These are phyloP conservation scores for Anethum foeniculum DNA, from an alignment of 140 eudicot species.

Conservation along the genomic window DNA sequence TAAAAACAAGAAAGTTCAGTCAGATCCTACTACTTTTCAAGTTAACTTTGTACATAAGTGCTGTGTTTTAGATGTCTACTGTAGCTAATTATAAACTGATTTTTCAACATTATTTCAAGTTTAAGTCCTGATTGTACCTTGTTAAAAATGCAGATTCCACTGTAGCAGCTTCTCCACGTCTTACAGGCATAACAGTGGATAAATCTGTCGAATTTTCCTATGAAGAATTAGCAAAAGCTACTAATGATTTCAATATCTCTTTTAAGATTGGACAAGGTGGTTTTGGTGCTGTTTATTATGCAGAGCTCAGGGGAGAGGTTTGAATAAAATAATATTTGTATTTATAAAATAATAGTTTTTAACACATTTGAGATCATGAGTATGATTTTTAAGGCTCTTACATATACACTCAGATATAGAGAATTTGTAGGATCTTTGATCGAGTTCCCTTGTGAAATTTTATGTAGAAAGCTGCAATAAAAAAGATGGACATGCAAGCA, in stretches of 20 bases:
- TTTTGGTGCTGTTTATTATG: conserved; percentile 93
- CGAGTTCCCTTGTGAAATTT: neutral
- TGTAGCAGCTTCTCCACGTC: conserved; percentile 45
- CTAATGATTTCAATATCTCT: conserved; percentile 74
- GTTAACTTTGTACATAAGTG: neutral
- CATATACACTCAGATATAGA: neutral
- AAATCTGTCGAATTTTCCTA: conserved; percentile 93
- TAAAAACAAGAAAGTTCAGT: neutral
- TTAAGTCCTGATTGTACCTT: conserved; percentile 26
- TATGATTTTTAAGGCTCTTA: neutral
- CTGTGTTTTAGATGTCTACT: neutral
- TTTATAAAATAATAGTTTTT: neutral
- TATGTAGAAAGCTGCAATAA: conserved; percentile 85
- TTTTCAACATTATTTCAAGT: conserved; percentile 11
- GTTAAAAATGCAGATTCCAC: conserved; percentile 37
- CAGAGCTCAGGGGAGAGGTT: conserved; percentile 97
- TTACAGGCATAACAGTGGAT: conserved; percentile 78
- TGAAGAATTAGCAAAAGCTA: conserved; percentile 85
- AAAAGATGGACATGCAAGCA: conserved; percentile 96
- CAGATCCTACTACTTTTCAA: neutral
- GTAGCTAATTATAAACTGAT: neutral
- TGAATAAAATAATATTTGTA: neutral
- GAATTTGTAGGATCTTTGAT: neutral
- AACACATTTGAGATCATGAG: neutral
- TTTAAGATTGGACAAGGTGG: conserved; percentile 98